Base-by-base conservation (phyloP, 176 grass and related monocot genomes). In the Ampelocalamus luodianensis region DNA sequence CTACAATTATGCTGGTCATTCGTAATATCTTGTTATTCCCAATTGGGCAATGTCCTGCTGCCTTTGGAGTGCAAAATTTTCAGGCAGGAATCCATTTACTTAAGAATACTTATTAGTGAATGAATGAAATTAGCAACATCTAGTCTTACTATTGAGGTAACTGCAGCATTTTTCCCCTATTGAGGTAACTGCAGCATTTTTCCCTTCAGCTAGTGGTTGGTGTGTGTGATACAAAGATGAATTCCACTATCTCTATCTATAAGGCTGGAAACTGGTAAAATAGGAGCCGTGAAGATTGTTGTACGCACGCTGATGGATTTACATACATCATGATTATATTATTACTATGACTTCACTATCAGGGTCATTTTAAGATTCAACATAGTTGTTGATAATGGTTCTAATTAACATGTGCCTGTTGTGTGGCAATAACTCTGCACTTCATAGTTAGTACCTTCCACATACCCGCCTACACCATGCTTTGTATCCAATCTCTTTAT, bases 71-170 rank as follows among this genome's bases (percentile, higher is more conserved):
- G 18, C 50, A 24, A 22, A 85, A 0, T 20, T 64, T 56, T 45
- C 18, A 72, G 65, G 22, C 2, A 16, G 12, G 16, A 13, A 54
- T 56, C n/a, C 18, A 34, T 80, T 44, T 65, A 54, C 24, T 22
- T 66, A 32, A 43, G 0, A 58, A 67, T 58, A 58, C 1, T 36
- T 17, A 45, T 66, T 80, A 65, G 43, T 39, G 38, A 44, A 23
- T 53, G 45, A 64, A 86, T 73, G 18, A 56, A 55, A 74, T 54
- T 76, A 76, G 70, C 39, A 62, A 44, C 23, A 24, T 17, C 50
- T 54, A 60, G 17, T 67, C 5, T 53, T 73, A 65, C 37, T 54
- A 48, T 54, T 53, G 12, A 3, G 7, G 63, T n/a, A 58, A 10
- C 34, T 68, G 3, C 1, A 16, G 12, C 26, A 79, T 29, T 79